phyloP scores from a whole-genome alignment of 306 rosid species.

The Urtica urens region DNA sequence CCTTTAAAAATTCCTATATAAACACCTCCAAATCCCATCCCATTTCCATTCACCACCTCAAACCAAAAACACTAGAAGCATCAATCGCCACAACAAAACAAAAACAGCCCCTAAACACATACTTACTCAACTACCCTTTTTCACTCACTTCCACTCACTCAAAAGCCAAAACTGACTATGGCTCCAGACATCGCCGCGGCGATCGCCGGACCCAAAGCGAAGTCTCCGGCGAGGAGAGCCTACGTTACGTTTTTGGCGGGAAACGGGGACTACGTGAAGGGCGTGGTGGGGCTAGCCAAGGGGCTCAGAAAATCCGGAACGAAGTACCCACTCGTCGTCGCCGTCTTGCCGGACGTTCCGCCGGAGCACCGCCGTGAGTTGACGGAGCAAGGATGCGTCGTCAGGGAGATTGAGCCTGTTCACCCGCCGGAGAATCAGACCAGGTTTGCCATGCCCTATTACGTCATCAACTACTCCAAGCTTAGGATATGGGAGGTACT shows the following conservation, averaged over 20 bases:
- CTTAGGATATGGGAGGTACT: conserved; percentile 82
- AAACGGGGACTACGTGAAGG: conserved; percentile 56
- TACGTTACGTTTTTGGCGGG: conserved; percentile 82
- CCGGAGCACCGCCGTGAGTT: conserved; percentile 48
- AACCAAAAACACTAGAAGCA: background rate
- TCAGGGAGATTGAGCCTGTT: conserved; percentile 50
- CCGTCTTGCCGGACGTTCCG: conserved; percentile 68
- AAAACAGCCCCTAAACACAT: background rate
- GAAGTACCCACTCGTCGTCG: conserved; percentile 66
- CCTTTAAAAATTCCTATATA: conserved; percentile 27
- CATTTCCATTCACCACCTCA: background rate
- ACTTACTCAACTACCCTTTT: background rate
- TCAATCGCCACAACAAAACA: background rate
- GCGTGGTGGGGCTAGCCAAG: conserved; percentile 80
- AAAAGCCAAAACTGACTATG: conserved; percentile 21
- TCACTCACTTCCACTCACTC: background rate
- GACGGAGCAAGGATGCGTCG: conserved; percentile 50
- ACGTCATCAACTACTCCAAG: conserved; percentile 85
- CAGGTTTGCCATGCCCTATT: conserved; percentile 61
- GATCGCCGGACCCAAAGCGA: background rate
- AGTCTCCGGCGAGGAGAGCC: conserved; percentile 19
- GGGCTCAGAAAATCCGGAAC: conserved; percentile 57
- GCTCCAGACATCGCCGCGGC: conserved; percentile 33
- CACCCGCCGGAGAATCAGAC: conserved; percentile 70
- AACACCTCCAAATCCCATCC: conserved; percentile 1